A percentile compares a stretch with the other conserved stretches of the same genome.
These are phyloP conservation scores for Excoecaria agallocha DNA, from an alignment of 345 rosid species.

Conservation along the genomic window DNA sequence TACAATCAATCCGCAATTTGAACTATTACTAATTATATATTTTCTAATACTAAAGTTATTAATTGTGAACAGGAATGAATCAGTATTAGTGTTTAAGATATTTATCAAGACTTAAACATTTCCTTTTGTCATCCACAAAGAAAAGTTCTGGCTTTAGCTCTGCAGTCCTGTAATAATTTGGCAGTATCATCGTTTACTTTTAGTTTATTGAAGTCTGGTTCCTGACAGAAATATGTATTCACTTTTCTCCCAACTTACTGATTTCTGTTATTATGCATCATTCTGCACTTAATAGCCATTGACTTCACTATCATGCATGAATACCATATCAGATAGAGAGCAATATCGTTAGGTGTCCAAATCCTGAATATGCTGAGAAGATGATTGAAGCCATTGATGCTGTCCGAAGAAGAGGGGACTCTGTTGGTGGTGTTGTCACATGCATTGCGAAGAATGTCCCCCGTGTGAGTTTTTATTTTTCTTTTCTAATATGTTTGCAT, in stretches of 20 bases:
- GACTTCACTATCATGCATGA: slow-evolving; percentile 9
- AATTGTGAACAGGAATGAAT: no score
- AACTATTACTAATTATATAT: no score
- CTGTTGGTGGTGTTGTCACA: slow-evolving; percentile 93
- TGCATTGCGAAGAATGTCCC: slow-evolving; percentile 92
- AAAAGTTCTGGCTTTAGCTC: no score
- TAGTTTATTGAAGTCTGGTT: background rate
- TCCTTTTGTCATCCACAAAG: no score
- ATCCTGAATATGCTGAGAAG: slow-evolving; percentile 94
- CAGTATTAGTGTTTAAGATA: no score
- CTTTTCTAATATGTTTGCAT: background rate
- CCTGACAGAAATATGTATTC: background rate
- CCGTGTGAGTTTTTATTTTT: slow-evolving; percentile 46
- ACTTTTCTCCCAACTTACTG: background rate
- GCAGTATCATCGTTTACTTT: background rate
- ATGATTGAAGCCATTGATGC: slow-evolving; percentile 93
- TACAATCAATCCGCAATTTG: no score
- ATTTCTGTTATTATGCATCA: background rate
- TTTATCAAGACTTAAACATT: no score
- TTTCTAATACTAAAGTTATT: no score
- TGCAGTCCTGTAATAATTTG: background rate
- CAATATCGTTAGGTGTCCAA: slow-evolving; percentile 92
- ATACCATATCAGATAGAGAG: slow-evolving; percentile 68
- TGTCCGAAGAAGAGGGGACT: slow-evolving; percentile 79
- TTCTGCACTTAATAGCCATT: slow-evolving; percentile 2